Percentiles rank a stretch among this genome's conserved stretches.
phyloP scores from a whole-genome alignment of 768 basidiomycete genomes.

The Pholiota microspora region DNA sequence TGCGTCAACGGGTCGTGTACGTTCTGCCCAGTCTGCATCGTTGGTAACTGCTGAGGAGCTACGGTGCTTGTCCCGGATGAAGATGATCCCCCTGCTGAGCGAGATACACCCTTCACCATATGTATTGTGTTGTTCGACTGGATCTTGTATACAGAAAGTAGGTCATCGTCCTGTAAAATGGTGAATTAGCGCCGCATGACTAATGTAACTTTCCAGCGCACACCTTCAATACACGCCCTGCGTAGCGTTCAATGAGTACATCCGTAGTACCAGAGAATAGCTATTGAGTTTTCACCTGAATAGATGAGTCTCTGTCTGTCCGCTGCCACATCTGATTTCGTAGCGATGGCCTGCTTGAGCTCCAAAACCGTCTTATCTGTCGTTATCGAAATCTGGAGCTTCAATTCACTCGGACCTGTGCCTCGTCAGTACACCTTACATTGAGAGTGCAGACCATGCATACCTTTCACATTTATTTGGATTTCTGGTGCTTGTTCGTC shows the following conservation, averaged over 20 bases:
- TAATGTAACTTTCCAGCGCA: conserved; percentile 4
- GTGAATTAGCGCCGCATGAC: not conserved
- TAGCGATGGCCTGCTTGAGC: conserved; percentile 88
- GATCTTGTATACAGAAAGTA: conserved; percentile 84
- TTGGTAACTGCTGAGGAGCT: conserved; percentile 66
- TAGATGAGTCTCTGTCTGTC: conserved; percentile 92
- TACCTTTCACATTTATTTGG: conserved; percentile 72
- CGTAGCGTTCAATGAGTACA: not conserved
- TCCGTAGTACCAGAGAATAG: not conserved
- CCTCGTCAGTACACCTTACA: not conserved
- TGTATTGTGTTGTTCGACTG: conserved; percentile 86
- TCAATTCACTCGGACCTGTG: conserved; percentile 86
- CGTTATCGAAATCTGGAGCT: conserved; percentile 81
- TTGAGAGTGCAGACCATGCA: not conserved
- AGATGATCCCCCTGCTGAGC: conserved; percentile 38
- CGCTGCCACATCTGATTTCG: conserved; percentile 80
- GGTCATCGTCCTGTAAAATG: conserved; percentile 69
- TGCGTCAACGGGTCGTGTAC: conserved; percentile 83
- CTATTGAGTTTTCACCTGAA: conserved; percentile 64
- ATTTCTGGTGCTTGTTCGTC: conserved; percentile 50
- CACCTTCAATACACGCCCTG: conserved; percentile 77
- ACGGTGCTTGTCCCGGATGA: conserved; percentile 29
- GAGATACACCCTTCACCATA: conserved; percentile 86
- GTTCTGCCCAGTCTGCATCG: conserved; percentile 92
- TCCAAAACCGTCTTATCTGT: conserved; percentile 85